A percentile compares a stretch with the other conserved stretches of the same genome.
phyloP scores from a whole-genome alignment of 164 flowering plant species.

The Berberis vulgaris region DNA sequence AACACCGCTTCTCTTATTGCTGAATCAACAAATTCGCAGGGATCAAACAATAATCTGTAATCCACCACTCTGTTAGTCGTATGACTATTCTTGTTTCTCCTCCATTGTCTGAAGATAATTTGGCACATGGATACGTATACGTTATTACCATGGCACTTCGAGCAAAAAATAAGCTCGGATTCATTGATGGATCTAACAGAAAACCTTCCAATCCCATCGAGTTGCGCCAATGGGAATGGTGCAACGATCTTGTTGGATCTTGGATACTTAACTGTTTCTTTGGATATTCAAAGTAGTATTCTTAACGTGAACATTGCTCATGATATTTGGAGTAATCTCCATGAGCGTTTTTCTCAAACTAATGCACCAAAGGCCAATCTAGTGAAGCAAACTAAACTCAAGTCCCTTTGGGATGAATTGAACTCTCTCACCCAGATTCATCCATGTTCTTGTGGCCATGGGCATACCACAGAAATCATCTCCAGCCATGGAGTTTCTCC shows the following conservation, averaged over 20 bases:
- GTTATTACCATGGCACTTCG: not conserved
- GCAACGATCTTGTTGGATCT: not conserved
- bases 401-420: conserved; percentile 3
- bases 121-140: not conserved
- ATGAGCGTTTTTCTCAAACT: not conserved
- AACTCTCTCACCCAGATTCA: not conserved
- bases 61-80: not conserved
- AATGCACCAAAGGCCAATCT: conserved; percentile 3
- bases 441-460: not conserved
- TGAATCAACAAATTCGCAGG: not conserved
- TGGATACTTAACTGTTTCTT: not conserved
- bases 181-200: not conserved
- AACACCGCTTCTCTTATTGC: not conserved
- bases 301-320: not conserved
- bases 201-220: not conserved
- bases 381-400: not conserved
- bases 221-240: not conserved
- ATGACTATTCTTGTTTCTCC: not conserved
- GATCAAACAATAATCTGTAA: not conserved
- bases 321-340: not conserved
- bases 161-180: not conserved
- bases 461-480: not conserved
- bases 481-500: not conserved
- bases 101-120: not conserved
- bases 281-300: conserved; percentile 1